Evolutionary conservation across 2,329 filamentous ascomycete species (phyloP).

Genomic region (Drechslerella coelobrocha): DNA sequence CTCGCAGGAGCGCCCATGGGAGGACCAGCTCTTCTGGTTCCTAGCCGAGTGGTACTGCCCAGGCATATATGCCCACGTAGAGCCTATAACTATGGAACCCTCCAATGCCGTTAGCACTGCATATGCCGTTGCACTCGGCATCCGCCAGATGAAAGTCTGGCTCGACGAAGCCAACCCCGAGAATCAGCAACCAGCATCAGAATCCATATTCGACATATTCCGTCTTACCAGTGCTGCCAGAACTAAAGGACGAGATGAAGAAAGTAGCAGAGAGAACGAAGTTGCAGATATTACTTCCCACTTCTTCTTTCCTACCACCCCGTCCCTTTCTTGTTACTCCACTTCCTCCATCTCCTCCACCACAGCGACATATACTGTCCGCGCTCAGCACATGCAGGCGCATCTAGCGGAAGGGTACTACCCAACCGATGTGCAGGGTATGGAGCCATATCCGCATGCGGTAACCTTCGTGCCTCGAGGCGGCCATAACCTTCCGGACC

Average conservation of each 20-base stretch:
- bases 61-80: not conserved
- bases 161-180: not conserved
- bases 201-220: no score
- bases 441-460: slow-evolving; percentile 21
- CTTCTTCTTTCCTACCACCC: not conserved
- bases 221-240: no score
- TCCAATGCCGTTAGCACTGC: slow-evolving; percentile 56
- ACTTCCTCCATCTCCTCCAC: not conserved
- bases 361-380: slow-evolving; percentile 7
- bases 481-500: slow-evolving; percentile 5
- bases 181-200: not conserved
- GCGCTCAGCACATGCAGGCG: slow-evolving; percentile 23
- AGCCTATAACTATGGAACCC: not conserved
- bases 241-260: no score
- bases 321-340: not conserved
- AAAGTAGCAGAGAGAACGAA: not conserved
- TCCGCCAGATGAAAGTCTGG: slow-evolving; percentile 30
- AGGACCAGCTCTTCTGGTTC: slow-evolving; percentile 36
- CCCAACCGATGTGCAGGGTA: not conserved
- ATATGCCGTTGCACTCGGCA: slow-evolving; percentile 8
- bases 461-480: slow-evolving; percentile 1
- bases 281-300: not conserved
- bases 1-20: slow-evolving; percentile 12
- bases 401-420: slow-evolving; percentile 7
- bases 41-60: slow-evolving; percentile 20